These are phyloP conservation scores for Diaporthe vaccinii DNA, from an alignment of 2,329 filamentous ascomycete species.

Conservation along the genomic window DNA sequence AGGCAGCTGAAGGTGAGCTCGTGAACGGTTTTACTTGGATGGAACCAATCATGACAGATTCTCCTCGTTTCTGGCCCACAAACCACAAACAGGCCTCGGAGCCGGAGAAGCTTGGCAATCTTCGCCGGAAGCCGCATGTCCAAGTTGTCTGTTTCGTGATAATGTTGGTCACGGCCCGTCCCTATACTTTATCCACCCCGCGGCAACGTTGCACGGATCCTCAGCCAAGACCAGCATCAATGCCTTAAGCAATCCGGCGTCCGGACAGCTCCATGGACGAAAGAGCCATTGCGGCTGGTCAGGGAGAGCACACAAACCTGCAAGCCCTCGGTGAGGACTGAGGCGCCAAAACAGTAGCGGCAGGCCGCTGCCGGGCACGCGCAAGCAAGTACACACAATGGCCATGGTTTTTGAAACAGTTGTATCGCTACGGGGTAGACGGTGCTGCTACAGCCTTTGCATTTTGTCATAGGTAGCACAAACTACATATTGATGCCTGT, in stretches of 20 bases:
- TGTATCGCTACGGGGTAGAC: not conserved
- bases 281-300: not conserved
- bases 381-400: not conserved
- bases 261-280: not conserved
- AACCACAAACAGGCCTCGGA: not conserved
- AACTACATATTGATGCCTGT: not conserved
- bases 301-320: not conserved
- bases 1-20: not conserved
- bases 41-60: not conserved
- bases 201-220: not conserved
- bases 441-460: not conserved
- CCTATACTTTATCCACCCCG: not conserved
- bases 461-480: not conserved
- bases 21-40: not conserved
- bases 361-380: not conserved
- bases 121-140: not conserved
- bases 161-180: not conserved
- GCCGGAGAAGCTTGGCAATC: not conserved
- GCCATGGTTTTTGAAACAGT: not conserved
- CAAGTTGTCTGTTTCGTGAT: not conserved
- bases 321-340: not conserved
- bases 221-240: conserved; percentile 6
- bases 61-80: not conserved
- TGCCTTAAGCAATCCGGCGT: conserved; percentile 16
- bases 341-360: not conserved